phyloP scores from a whole-genome alignment of 257 asterid species.

The Nicotiana undulata region DNA sequence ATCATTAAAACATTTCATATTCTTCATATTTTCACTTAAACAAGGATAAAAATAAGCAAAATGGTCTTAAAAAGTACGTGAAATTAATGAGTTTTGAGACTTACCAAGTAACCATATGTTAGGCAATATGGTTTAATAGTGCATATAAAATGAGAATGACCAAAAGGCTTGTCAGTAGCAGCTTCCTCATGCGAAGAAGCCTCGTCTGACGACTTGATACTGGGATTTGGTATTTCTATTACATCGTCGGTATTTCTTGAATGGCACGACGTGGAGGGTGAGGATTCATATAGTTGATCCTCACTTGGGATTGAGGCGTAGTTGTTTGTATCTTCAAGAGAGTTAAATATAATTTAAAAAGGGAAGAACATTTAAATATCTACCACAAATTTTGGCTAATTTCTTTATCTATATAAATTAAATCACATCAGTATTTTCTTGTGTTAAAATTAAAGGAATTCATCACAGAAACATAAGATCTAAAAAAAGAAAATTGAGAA shows the following conservation, averaged over 20 bases:
- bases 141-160: neutral
- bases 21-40: neutral
- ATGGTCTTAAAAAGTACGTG: neutral
- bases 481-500: too few species aligned
- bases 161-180: neutral
- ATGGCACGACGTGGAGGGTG: too few species aligned
- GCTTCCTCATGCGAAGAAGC: neutral
- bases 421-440: too few species aligned
- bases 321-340: neutral
- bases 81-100: neutral
- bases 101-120: neutral
- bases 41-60: neutral
- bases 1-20: neutral
- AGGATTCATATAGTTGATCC: too few species aligned
- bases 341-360: neutral
- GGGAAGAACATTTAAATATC: neutral
- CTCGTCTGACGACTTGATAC: neutral
- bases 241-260: neutral
- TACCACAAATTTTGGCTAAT: neutral
- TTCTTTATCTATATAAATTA: neutral
- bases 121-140: neutral
- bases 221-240: neutral
- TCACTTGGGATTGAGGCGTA: too few species aligned
- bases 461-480: too few species aligned
- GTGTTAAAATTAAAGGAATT: too few species aligned